Conservation (phyloP, 495 filamentous ascomycete genomes). For the Saxophila tyrrhenica region DNA sequence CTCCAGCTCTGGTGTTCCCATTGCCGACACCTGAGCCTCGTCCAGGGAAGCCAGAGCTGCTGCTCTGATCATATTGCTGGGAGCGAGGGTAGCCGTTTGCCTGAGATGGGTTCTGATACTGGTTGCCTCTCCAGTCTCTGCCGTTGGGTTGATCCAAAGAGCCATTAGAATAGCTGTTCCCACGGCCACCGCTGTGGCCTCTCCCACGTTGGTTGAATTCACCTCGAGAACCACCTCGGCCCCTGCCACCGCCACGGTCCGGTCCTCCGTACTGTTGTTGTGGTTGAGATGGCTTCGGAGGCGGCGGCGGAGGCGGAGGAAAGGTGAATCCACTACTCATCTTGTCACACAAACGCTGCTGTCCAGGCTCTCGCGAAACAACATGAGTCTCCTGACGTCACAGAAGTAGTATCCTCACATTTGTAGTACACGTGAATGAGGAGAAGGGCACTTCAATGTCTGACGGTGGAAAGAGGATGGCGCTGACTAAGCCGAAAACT, state of each 20-base stretch:
- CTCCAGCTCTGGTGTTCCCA: neutral
- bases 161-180: neutral
- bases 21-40: neutral
- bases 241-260: slow-evolving; percentile 15
- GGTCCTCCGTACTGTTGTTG: slow-evolving; percentile 7
- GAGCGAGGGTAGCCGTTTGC: too few species aligned
- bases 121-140: too few species aligned
- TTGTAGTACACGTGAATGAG: too few species aligned
- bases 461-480: too few species aligned
- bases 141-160: too few species aligned
- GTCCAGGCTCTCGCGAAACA: neutral
- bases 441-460: too few species aligned
- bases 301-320: slow-evolving; percentile 32
- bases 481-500: neutral
- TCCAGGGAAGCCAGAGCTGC: too few species aligned
- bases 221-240: slow-evolving; percentile 15
- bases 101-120: too few species aligned
- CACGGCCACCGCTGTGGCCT: neutral
- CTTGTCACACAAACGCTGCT: too few species aligned
- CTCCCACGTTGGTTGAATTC: neutral
- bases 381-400: too few species aligned
- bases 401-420: too few species aligned
- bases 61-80: too few species aligned
- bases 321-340: slow-evolving; percentile 26
- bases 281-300: slow-evolving; percentile 16